Base-by-base conservation (phyloP, 306 rosid genomes). In the Argentina anserina region DNA sequence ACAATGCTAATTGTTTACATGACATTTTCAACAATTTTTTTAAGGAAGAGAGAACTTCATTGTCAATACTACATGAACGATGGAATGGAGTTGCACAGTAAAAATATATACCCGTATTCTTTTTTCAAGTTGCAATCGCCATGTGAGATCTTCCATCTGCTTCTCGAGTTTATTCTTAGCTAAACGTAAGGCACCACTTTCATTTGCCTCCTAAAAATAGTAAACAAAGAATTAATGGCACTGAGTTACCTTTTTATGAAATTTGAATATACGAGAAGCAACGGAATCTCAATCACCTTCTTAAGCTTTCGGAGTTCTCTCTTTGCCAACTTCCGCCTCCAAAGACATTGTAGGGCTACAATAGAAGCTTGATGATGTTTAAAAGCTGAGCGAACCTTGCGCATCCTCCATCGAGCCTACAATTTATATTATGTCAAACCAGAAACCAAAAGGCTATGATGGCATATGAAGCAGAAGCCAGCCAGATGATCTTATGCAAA, bases 51-150 rank as follows among this genome's bases (percentile, higher is more conserved):
- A 26, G 34, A n/a, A 56, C 50, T 21, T 49, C 15, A 23, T 36
- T 53, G 18, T 36, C 41, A 14, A n/a, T 50, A 70, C 33, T 4
- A 36, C 37, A 37, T 36, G 63, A 70, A 34, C 8, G 14, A n/a
- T 37, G 34, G 37, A 53, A 36, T 15, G 34, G 21, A 70, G 37
- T 36, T 7, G 65, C 26, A 25, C 28, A 36, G 21, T 15, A 45
- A 47, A 66, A 65, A 60, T 17, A 75, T 0, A 74, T 94, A 94
- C 99, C 99, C 97, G 90, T 72, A 91, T 68, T 87, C 96, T 82
- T 87, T 90, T 94, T 76, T 94, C 99, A 65, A 94, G 90, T 69
- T 91, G 97, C 83, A 94, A 81, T 46, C 99, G 92, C 99, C 99
- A 91, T 3, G 96, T 87, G 73, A 91, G 89, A 62, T 94, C 97